phyloP scores from a whole-genome alignment of 345 rosid species.

The Eucalyptus decipiens region DNA sequence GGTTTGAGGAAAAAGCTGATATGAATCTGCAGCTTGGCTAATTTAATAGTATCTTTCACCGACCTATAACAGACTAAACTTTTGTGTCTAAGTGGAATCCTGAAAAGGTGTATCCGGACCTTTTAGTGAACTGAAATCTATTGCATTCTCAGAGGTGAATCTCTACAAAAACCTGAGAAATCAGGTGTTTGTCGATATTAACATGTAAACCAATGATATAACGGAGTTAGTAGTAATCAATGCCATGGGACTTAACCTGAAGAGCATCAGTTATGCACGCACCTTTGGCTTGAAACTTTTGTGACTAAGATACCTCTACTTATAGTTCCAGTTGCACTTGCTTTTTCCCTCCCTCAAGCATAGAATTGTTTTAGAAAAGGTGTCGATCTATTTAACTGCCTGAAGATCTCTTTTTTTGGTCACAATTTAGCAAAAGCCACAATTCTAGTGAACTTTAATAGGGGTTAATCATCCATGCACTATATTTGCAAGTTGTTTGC shows the following conservation, averaged over 20 bases:
- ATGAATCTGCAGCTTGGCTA: neutral
- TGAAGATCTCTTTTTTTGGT: neutral
- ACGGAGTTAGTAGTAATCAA: neutral
- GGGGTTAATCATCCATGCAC: neutral
- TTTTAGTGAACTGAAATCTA: neutral
- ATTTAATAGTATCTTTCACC: neutral
- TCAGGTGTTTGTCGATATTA: neutral
- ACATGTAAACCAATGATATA: neutral
- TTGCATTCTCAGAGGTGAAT: neutral
- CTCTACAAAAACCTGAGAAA: neutral
- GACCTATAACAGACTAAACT: neutral
- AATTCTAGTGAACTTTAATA: neutral
- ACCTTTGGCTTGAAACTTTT: neutral
- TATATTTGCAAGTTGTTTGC: neutral
- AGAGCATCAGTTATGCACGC: neutral
- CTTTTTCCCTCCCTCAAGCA: neutral
- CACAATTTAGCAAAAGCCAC: neutral
- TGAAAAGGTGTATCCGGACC: neutral
- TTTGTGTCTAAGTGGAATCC: neutral
- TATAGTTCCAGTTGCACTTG: neutral
- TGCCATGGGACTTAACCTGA: neutral
- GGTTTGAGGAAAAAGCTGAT: neutral
- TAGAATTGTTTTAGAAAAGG: rapidly evolving
- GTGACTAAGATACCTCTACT: neutral
- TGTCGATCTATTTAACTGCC: neutral